phyloP scores from a whole-genome alignment of 1,284 basidiomycete genomes.

The Puccinia brachypodii region DNA sequence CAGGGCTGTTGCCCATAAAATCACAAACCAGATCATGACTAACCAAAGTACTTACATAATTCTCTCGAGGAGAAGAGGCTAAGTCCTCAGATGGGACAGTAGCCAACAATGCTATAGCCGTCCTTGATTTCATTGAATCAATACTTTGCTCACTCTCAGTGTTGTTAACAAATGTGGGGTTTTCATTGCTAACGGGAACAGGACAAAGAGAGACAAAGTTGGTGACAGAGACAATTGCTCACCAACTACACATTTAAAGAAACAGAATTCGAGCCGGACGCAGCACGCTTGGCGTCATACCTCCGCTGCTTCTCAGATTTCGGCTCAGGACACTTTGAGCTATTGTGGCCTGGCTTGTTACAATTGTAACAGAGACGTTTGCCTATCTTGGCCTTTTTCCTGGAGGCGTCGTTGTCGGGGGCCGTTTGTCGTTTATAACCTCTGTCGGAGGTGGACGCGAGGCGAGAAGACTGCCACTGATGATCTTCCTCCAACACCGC shows the following conservation, averaged over 20 bases:
- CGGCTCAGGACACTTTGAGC: not conserved
- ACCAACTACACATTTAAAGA: conserved; percentile 23
- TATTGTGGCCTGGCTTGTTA: not conserved
- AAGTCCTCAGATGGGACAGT: not conserved
- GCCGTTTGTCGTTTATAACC: not conserved
- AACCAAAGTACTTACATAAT: not conserved
- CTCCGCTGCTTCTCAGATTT: not conserved
- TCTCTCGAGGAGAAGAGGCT: no score
- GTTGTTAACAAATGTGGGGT: not conserved
- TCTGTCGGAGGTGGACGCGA: not conserved
- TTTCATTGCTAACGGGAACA: not conserved
- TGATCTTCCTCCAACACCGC: not conserved
- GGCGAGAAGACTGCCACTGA: not conserved
- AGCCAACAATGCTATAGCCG: not conserved
- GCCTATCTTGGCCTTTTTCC: not conserved
- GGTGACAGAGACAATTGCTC: not conserved
- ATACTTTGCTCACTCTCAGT: not conserved
- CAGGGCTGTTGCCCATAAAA: not conserved
- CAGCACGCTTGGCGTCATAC: not conserved
- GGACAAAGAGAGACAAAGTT: not conserved
- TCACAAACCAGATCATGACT: not conserved
- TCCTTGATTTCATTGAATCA: not conserved
- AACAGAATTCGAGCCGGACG: not conserved
- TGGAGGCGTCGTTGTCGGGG: no score
- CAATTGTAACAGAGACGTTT: not conserved